Evolutionary conservation across 495 filamentous ascomycete genomes (phyloP).

Genomic region (Acidomyces sp.): DNA sequence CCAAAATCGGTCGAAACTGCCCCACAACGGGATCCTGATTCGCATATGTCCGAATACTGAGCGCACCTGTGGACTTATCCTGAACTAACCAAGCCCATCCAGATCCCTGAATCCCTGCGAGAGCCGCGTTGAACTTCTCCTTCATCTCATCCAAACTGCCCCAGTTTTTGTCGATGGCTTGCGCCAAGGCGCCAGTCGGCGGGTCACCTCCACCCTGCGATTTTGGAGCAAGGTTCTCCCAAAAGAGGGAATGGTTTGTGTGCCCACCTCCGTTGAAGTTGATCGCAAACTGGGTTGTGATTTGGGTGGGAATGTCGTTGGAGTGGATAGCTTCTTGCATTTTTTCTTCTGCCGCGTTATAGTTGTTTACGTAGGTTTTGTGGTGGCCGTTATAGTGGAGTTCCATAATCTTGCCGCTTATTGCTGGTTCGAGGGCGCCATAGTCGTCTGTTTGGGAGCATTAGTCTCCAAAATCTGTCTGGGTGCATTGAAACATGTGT

Average conservation of each 20-base stretch:
- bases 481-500: too few species aligned
- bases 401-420: conserved; percentile 98
- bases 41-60: conserved; percentile 69
- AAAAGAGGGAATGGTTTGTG: conserved; percentile 86
- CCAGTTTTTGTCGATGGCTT: conserved; percentile 65
- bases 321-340: conserved; percentile 44
- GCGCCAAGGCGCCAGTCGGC: conserved; percentile 48
- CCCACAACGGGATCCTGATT: conserved; percentile 92
- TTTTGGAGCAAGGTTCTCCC: conserved; percentile 79
- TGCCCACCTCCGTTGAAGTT: conserved; percentile 95
- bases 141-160: conserved; percentile 62
- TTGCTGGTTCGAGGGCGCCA: conserved; percentile 76
- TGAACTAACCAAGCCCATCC: conserved; percentile 93
- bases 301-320: conserved; percentile 52
- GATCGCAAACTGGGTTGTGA: conserved; percentile 70
- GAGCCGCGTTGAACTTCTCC: conserved; percentile 60
- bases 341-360: conserved; percentile 51
- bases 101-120: conserved; percentile 83
- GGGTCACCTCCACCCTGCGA: conserved; percentile 62
- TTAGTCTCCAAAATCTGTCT: neutral
- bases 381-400: conserved; percentile 70
- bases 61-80: conserved; percentile 60
- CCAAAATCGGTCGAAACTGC: conserved; percentile 72
- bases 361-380: conserved; percentile 63
- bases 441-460: conserved; percentile 30